A percentile compares a stretch with the other conserved stretches of the same genome.
Evolutionary conservation across 768 basidiomycete species (phyloP).

Genomic region (Epithele typhae): DNA sequence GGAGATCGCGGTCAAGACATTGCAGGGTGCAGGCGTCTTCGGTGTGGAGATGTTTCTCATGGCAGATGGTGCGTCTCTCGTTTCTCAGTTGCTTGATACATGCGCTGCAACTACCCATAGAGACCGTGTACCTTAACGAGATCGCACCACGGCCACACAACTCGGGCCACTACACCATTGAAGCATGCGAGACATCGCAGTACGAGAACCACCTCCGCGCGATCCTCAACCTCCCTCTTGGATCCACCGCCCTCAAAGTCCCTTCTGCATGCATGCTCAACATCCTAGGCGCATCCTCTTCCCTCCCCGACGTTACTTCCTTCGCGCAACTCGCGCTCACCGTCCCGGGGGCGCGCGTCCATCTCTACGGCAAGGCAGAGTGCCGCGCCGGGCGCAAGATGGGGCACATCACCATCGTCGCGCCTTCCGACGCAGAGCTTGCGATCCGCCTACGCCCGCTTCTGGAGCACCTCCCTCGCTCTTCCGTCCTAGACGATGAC

Average conservation of each 20-base stretch:
- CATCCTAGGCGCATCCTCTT: constrained; percentile 78
- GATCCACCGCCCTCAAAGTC: constrained; percentile 83
- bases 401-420: constrained; percentile 94
- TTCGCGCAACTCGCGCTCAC: constrained; percentile 58
- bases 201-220: constrained; percentile 97
- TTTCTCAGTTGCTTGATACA: neutral
- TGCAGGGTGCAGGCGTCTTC: constrained; percentile 90
- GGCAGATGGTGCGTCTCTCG: constrained; percentile 60
- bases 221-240: constrained; percentile 85
- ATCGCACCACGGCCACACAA: constrained; percentile 98
- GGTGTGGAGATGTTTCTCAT: constrained; percentile 98
- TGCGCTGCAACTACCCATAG: neutral
- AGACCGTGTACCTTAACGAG: constrained; percentile 79
- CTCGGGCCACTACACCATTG: constrained; percentile 98
- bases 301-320: constrained; percentile 53
- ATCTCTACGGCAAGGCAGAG: constrained; percentile 93
- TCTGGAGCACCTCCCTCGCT: constrained; percentile 54
- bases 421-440: constrained; percentile 72
- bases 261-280: constrained; percentile 92
- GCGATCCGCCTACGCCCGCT: constrained; percentile 67
- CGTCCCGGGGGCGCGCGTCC: constrained; percentile 73
- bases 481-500: neutral
- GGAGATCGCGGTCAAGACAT: constrained; percentile 70
- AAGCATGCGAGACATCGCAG: constrained; percentile 94
- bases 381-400: constrained; percentile 92